These are phyloP conservation scores for Leccinum pellstonianum DNA, from an alignment of 768 basidiomycete species.

Conservation along the genomic window DNA sequence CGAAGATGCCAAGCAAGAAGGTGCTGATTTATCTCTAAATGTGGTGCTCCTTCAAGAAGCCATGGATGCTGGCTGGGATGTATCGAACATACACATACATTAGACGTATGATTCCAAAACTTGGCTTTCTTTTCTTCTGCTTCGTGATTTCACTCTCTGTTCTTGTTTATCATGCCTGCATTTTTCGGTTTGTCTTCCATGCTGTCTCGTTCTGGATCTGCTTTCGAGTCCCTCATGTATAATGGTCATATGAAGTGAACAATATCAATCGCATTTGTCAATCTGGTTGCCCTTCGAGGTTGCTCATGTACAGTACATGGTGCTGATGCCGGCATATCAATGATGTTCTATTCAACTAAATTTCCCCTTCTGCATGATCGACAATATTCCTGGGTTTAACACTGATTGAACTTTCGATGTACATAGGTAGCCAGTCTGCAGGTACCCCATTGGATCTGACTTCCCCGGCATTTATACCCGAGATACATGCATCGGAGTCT, in stretches of 20 bases:
- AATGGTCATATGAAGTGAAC: not conserved
- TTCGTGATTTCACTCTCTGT: too few relatives aligned
- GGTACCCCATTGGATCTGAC: too few relatives aligned
- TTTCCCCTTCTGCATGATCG: not conserved
- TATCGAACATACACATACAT: not conserved
- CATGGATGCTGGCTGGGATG: slow-evolving; percentile 16
- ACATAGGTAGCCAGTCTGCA: too few relatives aligned
- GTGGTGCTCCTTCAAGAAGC: slow-evolving; percentile 28
- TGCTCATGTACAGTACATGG: too few relatives aligned
- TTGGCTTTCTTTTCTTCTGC: not conserved
- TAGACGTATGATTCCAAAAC: not conserved
- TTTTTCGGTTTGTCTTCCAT: not conserved
- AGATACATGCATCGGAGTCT: too few relatives aligned
- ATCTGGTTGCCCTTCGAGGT: not conserved
- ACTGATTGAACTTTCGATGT: too few relatives aligned
- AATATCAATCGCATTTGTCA: not conserved
- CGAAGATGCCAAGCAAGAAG: slow-evolving; percentile 18
- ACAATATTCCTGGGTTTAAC: too few relatives aligned
- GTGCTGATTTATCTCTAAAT: slow-evolving; percentile 14
- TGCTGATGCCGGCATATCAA: too few relatives aligned
- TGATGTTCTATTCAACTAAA: not conserved
- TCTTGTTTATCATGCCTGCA: not conserved
- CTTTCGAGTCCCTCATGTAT: not conserved
- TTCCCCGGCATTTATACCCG: too few relatives aligned
- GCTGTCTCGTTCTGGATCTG: not conserved